Conservation (phyloP, 1,284 basidiomycete species). For the Apiotrichum laibachii region DNA sequence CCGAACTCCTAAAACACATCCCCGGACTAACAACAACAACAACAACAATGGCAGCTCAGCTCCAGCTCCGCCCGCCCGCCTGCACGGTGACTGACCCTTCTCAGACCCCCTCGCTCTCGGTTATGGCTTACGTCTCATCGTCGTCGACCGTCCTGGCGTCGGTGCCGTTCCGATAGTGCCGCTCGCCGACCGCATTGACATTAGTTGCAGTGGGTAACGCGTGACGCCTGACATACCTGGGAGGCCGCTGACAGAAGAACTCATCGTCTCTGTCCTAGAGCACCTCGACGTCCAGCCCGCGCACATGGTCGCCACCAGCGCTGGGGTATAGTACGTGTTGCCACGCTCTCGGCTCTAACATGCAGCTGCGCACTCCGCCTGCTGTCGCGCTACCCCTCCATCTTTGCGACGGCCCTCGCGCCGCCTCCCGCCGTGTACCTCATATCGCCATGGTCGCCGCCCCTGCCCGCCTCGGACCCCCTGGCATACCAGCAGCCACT, state of each 20-base stretch:
- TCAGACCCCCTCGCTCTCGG: slow-evolving; percentile 40
- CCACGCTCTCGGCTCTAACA: background rate
- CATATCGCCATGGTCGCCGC: slow-evolving; percentile 46
- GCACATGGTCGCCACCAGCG: slow-evolving; percentile 41
- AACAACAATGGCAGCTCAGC: no score
- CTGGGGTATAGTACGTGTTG: slow-evolving; percentile 43
- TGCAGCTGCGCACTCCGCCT: slow-evolving; percentile 42
- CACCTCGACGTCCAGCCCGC: slow-evolving; percentile 35
- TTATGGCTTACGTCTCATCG: slow-evolving; percentile 42
- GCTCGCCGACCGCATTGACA: slow-evolving; percentile 34
- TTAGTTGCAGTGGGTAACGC: slow-evolving; percentile 29
- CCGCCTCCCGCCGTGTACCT: slow-evolving; percentile 40
- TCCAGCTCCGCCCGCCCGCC: no score
- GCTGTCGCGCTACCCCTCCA: slow-evolving; percentile 28
- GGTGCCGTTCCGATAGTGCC: slow-evolving; percentile 41
- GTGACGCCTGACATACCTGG: slow-evolving; percentile 4
- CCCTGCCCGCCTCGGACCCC: slow-evolving; percentile 33
- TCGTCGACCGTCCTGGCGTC: slow-evolving; percentile 44
- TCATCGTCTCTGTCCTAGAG: slow-evolving; percentile 44
- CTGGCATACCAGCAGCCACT: slow-evolving; percentile 42
- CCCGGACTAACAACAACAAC: no score
- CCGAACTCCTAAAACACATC: no score
- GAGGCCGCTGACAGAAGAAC: slow-evolving; percentile 26
- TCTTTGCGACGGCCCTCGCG: slow-evolving; percentile 28
- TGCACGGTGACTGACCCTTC: slow-evolving; percentile 1